These are phyloP conservation scores for Amanita thiersii DNA, from an alignment of 768 basidiomycete genomes.

Conservation along the genomic window DNA sequence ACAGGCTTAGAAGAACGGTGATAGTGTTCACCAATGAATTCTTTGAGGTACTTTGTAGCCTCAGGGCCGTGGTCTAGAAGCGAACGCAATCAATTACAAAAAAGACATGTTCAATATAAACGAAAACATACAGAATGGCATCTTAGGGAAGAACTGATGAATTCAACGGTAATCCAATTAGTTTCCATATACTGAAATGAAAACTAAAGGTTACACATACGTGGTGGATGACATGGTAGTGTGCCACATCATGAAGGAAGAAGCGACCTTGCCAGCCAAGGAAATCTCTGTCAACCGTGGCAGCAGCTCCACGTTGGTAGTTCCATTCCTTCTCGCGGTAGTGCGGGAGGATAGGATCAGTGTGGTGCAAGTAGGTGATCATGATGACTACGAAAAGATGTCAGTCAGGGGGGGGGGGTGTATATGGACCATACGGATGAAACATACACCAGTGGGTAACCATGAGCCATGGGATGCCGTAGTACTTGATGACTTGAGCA, in stretches of 20 bases:
- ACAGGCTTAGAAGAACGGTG: slow-evolving; percentile 28
- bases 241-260: slow-evolving; percentile 60
- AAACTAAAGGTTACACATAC: slow-evolving; percentile 19
- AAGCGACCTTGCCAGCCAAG: slow-evolving; percentile 59
- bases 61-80: slow-evolving; percentile 41
- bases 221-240: slow-evolving; percentile 59
- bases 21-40: slow-evolving; percentile 45
- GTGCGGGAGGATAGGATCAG: slow-evolving; percentile 48
- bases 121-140: slow-evolving; percentile 42
- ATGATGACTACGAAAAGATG: slow-evolving; percentile 44
- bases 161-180: not conserved
- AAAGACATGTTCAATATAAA: not conserved
- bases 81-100: slow-evolving; percentile 1
- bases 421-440: not conserved
- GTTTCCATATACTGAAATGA: not conserved
- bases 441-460: slow-evolving; percentile 49
- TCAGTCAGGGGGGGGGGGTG: slow-evolving; percentile 2
- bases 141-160: slow-evolving; percentile 51
- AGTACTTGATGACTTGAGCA: slow-evolving; percentile 36
- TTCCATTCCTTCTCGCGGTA: slow-evolving; percentile 52
- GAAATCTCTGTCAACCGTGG: slow-evolving; percentile 50
- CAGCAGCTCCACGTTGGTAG: slow-evolving; percentile 53
- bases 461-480: slow-evolving; percentile 45
- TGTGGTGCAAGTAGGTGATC: slow-evolving; percentile 61
- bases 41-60: slow-evolving; percentile 40